Evolutionary conservation across 1,284 basidiomycete genomes (phyloP).

Genomic region (Cutaneotrichosporon cyanovorans): DNA sequence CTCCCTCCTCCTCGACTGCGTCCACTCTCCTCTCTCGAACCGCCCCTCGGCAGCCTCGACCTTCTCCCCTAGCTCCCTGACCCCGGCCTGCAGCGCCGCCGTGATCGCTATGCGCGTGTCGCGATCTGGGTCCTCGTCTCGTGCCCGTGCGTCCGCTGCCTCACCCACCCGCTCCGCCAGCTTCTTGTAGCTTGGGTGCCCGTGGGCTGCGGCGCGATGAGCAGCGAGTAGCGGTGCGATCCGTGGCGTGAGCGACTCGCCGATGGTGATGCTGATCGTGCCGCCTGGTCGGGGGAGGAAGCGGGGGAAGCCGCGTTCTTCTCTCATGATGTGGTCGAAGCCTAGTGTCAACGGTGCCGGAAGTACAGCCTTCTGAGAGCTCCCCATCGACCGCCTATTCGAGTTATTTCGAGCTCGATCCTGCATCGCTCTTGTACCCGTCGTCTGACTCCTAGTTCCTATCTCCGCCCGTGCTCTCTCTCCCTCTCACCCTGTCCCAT

Average conservation of each 20-base stretch:
- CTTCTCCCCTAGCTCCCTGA: constrained; percentile 31
- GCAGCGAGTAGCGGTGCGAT: constrained; percentile 36
- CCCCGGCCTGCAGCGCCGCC: constrained; percentile 60
- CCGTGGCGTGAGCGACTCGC: constrained; percentile 31
- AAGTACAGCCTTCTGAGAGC: background rate
- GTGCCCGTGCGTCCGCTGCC: background rate
- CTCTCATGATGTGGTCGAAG: constrained; percentile 84
- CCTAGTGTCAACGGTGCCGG: constrained; percentile 48
- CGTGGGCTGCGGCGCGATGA: constrained; percentile 18
- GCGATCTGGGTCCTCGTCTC: constrained; percentile 45
- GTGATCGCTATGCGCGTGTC: constrained; percentile 99
- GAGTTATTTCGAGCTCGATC: too few relatives aligned
- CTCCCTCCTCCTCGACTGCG: constrained; percentile 14
- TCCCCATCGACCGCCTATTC: too few relatives aligned
- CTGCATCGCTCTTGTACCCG: too few relatives aligned
- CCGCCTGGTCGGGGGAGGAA: constrained; percentile 37
- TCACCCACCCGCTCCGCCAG: background rate
- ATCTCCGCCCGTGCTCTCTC: too few relatives aligned
- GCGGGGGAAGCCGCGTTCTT: constrained; percentile 53
- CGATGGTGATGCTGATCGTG: constrained; percentile 39
- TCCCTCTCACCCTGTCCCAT: too few relatives aligned
- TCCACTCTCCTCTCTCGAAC: constrained; percentile 35
- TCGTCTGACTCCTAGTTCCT: too few relatives aligned
- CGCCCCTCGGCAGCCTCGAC: constrained; percentile 42
- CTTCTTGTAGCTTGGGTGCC: background rate